A percentile compares a stretch with the other conserved stretches of the same genome.
Evolutionary conservation across 768 basidiomycete species (phyloP).

Genomic region (Kondoa subrosea): DNA sequence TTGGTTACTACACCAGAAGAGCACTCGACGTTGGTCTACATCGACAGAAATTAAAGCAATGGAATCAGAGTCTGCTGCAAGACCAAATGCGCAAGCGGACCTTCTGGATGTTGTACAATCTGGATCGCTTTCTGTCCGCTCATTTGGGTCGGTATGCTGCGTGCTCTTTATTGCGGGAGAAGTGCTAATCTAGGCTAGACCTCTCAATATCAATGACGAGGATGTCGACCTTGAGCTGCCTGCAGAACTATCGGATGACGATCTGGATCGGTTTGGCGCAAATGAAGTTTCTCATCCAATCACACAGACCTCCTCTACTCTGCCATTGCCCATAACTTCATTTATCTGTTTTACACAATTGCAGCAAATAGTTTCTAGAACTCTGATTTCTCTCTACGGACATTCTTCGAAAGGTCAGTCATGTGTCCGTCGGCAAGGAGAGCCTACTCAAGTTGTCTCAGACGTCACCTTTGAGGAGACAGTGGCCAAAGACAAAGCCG

Average conservation of each 20-base stretch:
- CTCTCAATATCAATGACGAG: constrained; percentile 55
- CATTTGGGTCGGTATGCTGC: background rate
- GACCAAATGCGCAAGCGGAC: constrained; percentile 63
- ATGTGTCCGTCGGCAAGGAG: background rate
- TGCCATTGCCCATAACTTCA: too few relatives aligned
- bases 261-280: too few relatives aligned
- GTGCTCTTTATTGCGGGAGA: background rate
- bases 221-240: constrained; percentile 39
- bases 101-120: constrained; percentile 40
- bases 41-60: constrained; percentile 39
- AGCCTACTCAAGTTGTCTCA: background rate
- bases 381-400: background rate
- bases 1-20: constrained; percentile 44
- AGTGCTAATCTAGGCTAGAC: too few relatives aligned
- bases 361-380: background rate
- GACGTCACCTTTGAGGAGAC: constrained; percentile 28
- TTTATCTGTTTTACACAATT: background rate
- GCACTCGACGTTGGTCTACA: constrained; percentile 66
- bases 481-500: constrained; percentile 33
- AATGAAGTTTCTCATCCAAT: too few relatives aligned
- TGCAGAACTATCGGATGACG: constrained; percentile 31
- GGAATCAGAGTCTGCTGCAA: constrained; percentile 35
- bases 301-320: too few relatives aligned
- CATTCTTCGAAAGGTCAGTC: background rate
- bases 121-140: constrained; percentile 11